Evolutionary conservation across 106 monocot genomes (phyloP), one percentile per base, ranked within the genome.

Genomic region (Iris macrosiphon): DNA sequence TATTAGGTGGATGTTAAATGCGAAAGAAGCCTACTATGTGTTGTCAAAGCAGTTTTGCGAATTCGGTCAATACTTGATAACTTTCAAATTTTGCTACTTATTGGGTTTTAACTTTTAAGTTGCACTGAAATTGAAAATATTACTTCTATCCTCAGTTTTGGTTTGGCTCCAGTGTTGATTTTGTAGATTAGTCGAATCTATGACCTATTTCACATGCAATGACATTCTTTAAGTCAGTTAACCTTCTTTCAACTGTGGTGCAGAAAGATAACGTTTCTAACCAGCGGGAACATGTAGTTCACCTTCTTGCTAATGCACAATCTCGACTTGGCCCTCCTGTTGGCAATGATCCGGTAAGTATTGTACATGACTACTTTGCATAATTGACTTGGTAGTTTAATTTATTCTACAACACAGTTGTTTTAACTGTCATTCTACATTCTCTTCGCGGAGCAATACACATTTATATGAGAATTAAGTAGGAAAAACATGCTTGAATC

Each of bases 241-340:
- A 26, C 10, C n/a, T 3, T 28, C 28, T 60, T 15, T 28, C 17
- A 22, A 14, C 4, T 56, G 9, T 55, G 24, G 11, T 80, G 67
- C 85, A 95, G 95, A 79, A 79, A 63, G 95, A 72, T 65, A 95
- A 82, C 64, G 95, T 95, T 17, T 64, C 57, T 23, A 95, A 95
- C 45, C 95, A 95, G 64, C 84, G 89, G 28, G 95, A 95, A 56
- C 85, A 95, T 89, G 33, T 95, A 10, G 46, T 89, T 71, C 89
- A 85, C 49, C 89, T 95, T 61, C 79, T 95, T 61, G 84, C 95
- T 6, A 95, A 95, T 61, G 89, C 89, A 57, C 95, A 95, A 54
- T 95, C 95, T 63, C 73, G 82, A 17, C 57, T 89, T 59, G 84
- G 79, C 31, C 71, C 28, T 61, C 62, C 61, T 68, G 47, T 52